Percentiles rank a stretch among this genome's conserved stretches.
phyloP scores from a whole-genome alignment of 2,329 filamentous ascomycete genomes.

The Diaporthe vaccinii region DNA sequence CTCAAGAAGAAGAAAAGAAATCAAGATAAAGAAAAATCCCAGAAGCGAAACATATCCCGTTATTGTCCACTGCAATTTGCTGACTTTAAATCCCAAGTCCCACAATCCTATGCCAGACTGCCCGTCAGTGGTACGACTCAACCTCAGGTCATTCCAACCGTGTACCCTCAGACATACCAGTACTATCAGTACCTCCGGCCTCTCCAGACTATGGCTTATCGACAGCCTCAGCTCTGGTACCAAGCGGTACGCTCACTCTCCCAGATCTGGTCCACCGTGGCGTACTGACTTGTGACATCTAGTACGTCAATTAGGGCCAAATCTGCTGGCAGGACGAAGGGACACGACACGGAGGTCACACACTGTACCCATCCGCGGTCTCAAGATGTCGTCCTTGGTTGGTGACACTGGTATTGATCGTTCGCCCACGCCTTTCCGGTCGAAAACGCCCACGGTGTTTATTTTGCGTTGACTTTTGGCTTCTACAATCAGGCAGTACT shows the following conservation, averaged over 20 bases:
- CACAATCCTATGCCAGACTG: not conserved
- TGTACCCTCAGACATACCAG: not conserved
- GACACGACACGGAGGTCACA: not conserved
- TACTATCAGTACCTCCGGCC: not conserved
- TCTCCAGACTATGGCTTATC: not conserved
- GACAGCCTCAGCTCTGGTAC: conserved; percentile 26
- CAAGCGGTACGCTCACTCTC: conserved; percentile 5
- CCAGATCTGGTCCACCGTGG: too few relatives aligned
- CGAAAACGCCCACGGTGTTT: not conserved
- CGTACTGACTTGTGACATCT: not conserved
- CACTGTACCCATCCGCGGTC: fast-evolving
- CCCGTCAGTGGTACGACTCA: conserved; percentile 34
- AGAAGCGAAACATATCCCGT: not conserved
- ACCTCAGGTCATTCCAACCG: not conserved
- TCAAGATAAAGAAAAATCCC: fast-evolving
- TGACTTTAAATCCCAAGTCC: not conserved
- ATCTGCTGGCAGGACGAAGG: not conserved
- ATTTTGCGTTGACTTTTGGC: not conserved
- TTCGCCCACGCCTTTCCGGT: too few relatives aligned
- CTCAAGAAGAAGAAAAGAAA: not conserved
- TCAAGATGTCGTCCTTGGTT: not conserved
- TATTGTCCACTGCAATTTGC: not conserved
- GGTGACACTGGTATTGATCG: not conserved
- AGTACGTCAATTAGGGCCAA: conserved; percentile 5
- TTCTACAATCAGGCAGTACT: not conserved